These are phyloP conservation scores for Fremontodendron californicum DNA, from an alignment of 345 rosid species.

Conservation along the genomic window DNA sequence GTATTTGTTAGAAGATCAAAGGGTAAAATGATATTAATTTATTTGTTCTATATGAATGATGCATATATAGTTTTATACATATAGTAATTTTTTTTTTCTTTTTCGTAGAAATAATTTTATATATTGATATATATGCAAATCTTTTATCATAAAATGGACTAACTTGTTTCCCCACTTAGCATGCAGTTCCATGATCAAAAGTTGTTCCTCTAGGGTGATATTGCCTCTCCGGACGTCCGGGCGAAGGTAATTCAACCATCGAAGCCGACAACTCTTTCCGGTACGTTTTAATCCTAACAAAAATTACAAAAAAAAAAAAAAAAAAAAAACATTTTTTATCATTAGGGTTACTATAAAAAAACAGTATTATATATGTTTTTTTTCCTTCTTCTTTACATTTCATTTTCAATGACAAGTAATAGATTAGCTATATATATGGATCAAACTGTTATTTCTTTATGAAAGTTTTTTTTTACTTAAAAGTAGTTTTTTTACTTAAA, in stretches of 20 bases:
- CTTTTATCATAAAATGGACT: not conserved
- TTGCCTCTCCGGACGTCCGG: constrained; percentile 90
- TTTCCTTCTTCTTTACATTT: no score
- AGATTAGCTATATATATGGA: not conserved
- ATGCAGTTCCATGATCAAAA: constrained; percentile 86
- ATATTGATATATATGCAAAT: not conserved
- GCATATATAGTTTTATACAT: not conserved
- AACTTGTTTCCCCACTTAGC: not conserved
- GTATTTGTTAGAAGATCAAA: not conserved
- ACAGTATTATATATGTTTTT: not conserved
- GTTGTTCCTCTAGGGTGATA: constrained; percentile 82
- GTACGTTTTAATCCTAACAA: constrained; percentile 75
- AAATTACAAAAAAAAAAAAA: not conserved
- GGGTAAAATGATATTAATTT: not conserved
- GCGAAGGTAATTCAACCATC: constrained; percentile 92
- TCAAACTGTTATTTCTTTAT: not conserved
- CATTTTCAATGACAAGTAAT: no score
- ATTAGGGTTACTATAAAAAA: not conserved
- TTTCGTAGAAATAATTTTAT: not conserved
- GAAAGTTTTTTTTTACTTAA: not conserved
- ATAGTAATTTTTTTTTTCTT: not conserved
- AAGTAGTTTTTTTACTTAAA: no score
- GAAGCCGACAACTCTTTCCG: constrained; percentile 94
- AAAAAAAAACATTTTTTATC: no score
- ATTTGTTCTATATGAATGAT: not conserved